phyloP scores from a whole-genome alignment of 192 early-diverging fungal genomes.

The Coemansia sp. region DNA sequence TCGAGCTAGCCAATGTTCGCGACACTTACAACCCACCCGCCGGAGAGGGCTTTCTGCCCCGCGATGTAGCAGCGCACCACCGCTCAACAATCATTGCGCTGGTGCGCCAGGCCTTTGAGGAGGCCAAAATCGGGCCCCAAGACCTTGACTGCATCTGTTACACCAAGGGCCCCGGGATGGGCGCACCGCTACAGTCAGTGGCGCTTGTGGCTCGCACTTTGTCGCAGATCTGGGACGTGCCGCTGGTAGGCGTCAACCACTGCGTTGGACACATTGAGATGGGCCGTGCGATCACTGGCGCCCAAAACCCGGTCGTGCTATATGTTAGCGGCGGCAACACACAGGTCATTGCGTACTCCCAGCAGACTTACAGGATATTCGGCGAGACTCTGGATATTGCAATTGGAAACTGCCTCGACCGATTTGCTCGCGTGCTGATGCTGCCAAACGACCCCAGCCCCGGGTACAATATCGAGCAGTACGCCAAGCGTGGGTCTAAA shows the following conservation, averaged over 20 bases:
- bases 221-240: constrained; percentile 86
- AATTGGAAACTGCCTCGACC: constrained; percentile 96
- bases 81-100: constrained; percentile 71
- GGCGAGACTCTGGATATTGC: constrained; percentile 98
- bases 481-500: constrained; percentile 84
- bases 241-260: constrained; percentile 95
- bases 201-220: constrained; percentile 92
- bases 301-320: constrained; percentile 89
- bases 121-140: constrained; percentile 66
- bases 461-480: constrained; percentile 97
- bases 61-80: constrained; percentile 94
- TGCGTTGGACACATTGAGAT: constrained; percentile 99
- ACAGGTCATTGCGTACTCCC: constrained; percentile 97
- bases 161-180: constrained; percentile 99
- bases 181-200: constrained; percentile 86
- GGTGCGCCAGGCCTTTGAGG: constrained; percentile 70
- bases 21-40: constrained; percentile 96
- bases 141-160: constrained; percentile 93
- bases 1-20: constrained; percentile 83
- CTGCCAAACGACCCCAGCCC: constrained; percentile 96
- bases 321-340: constrained; percentile 99
- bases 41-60: constrained; percentile 92
- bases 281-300: constrained; percentile 95
- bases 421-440: constrained; percentile 92
- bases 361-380: constrained; percentile 93